Evolutionary conservation across 768 basidiomycete genomes (phyloP), one percentile per base, ranked within the genome.

Genomic region (Rubroboletus satanas): DNA sequence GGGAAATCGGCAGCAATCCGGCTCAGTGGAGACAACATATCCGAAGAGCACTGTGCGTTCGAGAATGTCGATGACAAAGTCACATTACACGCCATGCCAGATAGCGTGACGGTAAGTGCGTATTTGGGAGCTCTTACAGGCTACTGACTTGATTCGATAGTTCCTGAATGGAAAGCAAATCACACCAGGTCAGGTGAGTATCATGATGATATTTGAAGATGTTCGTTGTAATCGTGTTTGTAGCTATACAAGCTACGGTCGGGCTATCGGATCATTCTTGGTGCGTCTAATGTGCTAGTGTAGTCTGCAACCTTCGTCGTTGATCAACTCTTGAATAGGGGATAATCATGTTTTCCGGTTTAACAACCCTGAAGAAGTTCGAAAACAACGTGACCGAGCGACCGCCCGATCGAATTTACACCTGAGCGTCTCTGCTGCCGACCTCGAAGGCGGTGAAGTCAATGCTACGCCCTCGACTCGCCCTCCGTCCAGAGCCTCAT

Each of bases 281-380:
- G 90, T 91, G 64, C 54, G 81, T 49, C 7, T 51, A 17, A 23
- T 26, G 31, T 31, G 45, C 43, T 32, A 12, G n/a, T 8, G 8
- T 33, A 21, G 12, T 59, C 32, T 50, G 37, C 26, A 29, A 43
- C 31, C 8, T 47, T 38, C 7, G 35, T 42, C 35, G 28, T 49
- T 54, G 52, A 54, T 55, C 47, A 50, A 54, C 18, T 51, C 53
- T 21, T 42, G n/a, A 52, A 45, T 56, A 92, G 91, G 96, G 51
- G 95, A 98, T 62, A 87, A 93, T 60, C 97, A 99, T 74, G 94
- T 98, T 52, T 99, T 99, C 72, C 84, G 97, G 17, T 98, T 97
- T 73, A 98, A 91, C 66, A 90, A 96, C 65, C 93, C 93, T 0
- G 92, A 94, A 70, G 92, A 93, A 71, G 93, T 95, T 57, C 90